Evolutionary conservation across 345 rosid species (phyloP).

Genomic region (Citrus unshiu): DNA sequence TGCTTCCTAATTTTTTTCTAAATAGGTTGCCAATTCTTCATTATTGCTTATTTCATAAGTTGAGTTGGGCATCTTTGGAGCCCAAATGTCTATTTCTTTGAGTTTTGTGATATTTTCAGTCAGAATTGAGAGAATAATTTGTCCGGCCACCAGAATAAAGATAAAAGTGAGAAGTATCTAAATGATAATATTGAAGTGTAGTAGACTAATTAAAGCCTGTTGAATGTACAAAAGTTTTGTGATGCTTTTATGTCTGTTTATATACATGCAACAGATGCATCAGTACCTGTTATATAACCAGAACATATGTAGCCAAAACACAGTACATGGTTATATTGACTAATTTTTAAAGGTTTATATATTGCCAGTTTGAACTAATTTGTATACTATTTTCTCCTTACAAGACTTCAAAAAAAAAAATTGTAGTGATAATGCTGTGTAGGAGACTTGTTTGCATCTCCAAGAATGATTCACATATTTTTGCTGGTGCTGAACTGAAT

Average conservation of each 20-base stretch:
- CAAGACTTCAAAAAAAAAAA: background rate
- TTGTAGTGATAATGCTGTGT: background rate
- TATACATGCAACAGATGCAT: background rate
- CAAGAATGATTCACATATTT: background rate
- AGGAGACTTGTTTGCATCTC: background rate
- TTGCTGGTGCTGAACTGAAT: background rate
- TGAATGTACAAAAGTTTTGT: background rate
- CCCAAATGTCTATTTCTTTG: background rate
- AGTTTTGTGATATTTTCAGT: background rate
- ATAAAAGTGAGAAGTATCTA: background rate
- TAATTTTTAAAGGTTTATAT: background rate
- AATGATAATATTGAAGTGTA: background rate
- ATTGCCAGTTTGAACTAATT: background rate
- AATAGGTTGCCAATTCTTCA: background rate
- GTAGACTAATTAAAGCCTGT: background rate
- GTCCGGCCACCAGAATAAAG: too few relatives aligned
- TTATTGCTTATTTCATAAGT: background rate
- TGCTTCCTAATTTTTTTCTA: background rate
- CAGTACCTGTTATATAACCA: background rate
- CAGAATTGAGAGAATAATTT: too few relatives aligned
- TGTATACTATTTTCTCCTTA: too few relatives aligned
- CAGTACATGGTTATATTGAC: background rate
- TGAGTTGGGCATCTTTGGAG: background rate
- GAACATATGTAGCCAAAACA: background rate
- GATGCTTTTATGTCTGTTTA: background rate